phyloP scores from a whole-genome alignment of 2,329 filamentous ascomycete species.

The Leptosphaerulina australis region DNA sequence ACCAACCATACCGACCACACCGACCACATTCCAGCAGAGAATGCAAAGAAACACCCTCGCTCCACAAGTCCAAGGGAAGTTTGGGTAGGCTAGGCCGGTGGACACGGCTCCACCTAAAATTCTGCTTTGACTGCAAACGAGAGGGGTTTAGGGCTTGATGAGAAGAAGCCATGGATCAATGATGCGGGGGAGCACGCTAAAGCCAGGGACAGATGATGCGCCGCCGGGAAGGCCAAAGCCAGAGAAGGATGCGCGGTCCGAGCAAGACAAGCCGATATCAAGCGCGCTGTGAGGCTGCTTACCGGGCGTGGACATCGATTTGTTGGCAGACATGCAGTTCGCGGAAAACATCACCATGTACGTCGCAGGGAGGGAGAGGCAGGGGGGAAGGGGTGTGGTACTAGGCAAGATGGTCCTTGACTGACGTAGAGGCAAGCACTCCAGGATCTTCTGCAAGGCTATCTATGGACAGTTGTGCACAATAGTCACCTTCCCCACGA shows the following conservation, averaged over 20 bases:
- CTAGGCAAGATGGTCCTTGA: too few species aligned
- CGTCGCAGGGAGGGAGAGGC: too few species aligned
- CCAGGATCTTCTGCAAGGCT: conserved; percentile 3
- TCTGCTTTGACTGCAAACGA: conserved; percentile 25
- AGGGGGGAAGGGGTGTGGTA: too few species aligned
- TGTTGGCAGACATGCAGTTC: neutral
- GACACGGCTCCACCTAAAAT: conserved; percentile 26
- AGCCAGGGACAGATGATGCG: conserved; percentile 24
- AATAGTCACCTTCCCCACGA: conserved; percentile 13
- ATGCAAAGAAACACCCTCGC: too few species aligned
- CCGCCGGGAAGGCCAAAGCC: conserved; percentile 14
- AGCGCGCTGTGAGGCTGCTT: conserved; percentile 1
- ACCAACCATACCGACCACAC: too few species aligned
- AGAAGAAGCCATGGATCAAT: conserved; percentile 14
- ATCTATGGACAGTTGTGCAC: conserved; percentile 1
- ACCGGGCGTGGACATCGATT: conserved; percentile 6
- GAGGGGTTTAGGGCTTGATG: conserved; percentile 22
- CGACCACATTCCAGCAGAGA: too few species aligned
- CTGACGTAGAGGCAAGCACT: too few species aligned
- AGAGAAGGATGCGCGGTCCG: conserved; percentile 19
- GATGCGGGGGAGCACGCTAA: conserved; percentile 32
- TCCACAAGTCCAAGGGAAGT: conserved; percentile 2
- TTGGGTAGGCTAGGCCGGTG: conserved; percentile 22
- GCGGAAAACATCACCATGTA: conserved; percentile 1
- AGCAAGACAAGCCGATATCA: conserved; percentile 17